Evolutionary conservation across 305 asterid genomes (phyloP).

Genomic region (Fraxinus albicans): DNA sequence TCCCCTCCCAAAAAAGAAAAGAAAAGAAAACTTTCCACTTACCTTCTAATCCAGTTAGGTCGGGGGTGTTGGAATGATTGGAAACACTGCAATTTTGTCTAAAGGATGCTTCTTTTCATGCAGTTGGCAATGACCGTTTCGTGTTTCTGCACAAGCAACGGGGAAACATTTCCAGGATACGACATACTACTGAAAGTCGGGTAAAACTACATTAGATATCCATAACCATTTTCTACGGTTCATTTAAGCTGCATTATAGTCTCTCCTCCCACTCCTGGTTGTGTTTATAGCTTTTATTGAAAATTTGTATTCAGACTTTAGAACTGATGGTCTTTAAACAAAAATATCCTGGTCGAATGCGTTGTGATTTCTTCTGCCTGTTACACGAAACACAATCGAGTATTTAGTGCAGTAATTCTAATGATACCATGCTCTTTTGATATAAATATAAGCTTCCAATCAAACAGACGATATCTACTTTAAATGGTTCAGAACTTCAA

Average conservation of each 20-base stretch:
- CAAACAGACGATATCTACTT: background rate
- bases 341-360: background rate
- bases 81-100: background rate
- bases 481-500: background rate
- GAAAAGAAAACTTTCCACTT: background rate
- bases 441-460: background rate
- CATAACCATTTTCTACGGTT: background rate
- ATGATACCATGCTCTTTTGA: background rate
- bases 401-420: background rate
- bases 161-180: conserved; percentile 79
- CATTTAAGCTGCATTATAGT: background rate
- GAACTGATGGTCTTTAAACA: background rate
- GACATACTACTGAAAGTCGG: conserved; percentile 85
- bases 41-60: background rate
- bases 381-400: background rate
- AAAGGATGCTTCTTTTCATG: conserved; percentile 10
- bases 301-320: background rate
- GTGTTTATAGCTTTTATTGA: background rate
- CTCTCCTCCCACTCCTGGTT: background rate
- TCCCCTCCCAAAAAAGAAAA: background rate
- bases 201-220: conserved; percentile 44
- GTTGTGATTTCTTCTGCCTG: background rate
- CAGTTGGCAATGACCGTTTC: conserved; percentile 75
- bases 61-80: conserved; percentile 1
- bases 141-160: conserved; percentile 77